A percentile compares a stretch with the other conserved stretches of the same genome.
phyloP scores from a whole-genome alignment of 331 rosid genomes.

The Arachis monticola region DNA sequence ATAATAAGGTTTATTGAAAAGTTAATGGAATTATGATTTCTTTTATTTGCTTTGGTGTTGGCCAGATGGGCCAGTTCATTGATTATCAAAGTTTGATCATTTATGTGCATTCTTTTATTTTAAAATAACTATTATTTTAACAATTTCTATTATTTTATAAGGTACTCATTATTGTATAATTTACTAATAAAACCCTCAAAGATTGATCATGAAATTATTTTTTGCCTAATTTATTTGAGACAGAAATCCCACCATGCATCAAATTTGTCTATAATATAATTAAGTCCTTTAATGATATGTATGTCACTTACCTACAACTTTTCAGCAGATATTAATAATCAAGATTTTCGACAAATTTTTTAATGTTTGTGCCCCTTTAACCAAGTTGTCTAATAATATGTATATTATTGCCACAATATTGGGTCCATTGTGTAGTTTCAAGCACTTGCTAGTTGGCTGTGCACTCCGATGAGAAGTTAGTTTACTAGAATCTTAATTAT shows the following conservation, averaged over 20 bases:
- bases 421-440: constrained; percentile 10
- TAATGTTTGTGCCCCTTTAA: constrained; percentile 14
- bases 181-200: not conserved
- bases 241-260: too few relatives aligned
- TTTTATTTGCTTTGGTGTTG: constrained; percentile 11
- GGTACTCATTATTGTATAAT: not conserved
- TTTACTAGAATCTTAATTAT: not conserved
- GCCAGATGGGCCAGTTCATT: not conserved
- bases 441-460: not conserved
- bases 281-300: constrained; percentile 6
- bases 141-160: not conserved
- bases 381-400: not conserved
- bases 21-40: not conserved
- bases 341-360: constrained; percentile 9
- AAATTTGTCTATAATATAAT: not conserved
- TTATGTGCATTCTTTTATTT: not conserved
- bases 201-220: not conserved
- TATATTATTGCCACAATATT: not conserved
- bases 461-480: not conserved
- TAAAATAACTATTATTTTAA: too few relatives aligned
- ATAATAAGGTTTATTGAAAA: not conserved
- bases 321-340: not conserved
- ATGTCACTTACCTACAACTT: not conserved
- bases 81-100: constrained; percentile 21
- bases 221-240: too few relatives aligned